Conservation (phyloP, 495 filamentous ascomycete species). For the Trichocladium uniseriatum region DNA sequence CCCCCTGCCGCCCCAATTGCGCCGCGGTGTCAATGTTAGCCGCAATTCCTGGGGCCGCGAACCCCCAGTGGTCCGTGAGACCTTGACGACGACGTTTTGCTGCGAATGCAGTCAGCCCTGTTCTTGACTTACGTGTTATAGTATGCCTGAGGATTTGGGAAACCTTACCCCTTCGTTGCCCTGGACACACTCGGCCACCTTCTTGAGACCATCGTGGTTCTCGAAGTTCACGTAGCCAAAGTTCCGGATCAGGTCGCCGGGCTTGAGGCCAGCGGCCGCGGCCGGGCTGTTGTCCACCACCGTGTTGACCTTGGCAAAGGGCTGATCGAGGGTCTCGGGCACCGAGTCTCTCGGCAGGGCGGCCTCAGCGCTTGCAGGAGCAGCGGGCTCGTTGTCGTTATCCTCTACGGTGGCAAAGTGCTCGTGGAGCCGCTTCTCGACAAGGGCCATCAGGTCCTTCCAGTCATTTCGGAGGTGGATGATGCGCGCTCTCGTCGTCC, state of each 20-base stretch:
- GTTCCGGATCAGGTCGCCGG: conserved; percentile 71
- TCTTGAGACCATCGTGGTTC: conserved; percentile 78
- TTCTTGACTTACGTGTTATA: not conserved
- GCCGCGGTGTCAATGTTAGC: conserved; percentile 61
- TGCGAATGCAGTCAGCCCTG: conserved; percentile 25
- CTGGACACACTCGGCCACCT: conserved; percentile 74
- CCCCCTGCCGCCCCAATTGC: conserved; percentile 82
- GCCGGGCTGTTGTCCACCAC: conserved; percentile 75
- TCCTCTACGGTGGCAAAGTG: conserved; percentile 53
- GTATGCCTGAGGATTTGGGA: not conserved
- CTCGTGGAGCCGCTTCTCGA: conserved; percentile 76
- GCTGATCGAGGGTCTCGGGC: conserved; percentile 45
- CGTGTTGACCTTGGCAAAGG: conserved; percentile 87
- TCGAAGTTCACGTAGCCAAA: conserved; percentile 74
- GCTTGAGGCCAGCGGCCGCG: conserved; percentile 67
- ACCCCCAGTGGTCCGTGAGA: conserved; percentile 45
- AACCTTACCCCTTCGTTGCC: conserved; percentile 80
- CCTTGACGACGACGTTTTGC: conserved; percentile 61
- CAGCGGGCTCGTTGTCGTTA: conserved; percentile 11
- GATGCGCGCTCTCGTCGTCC: conserved; percentile 81
- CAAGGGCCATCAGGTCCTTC: conserved; percentile 71
- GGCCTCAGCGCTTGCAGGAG: not conserved
- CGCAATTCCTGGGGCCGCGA: conserved; percentile 47
- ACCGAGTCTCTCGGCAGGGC: conserved; percentile 26
- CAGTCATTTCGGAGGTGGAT: conserved; percentile 88